Evolutionary conservation across 495 filamentous ascomycete genomes (phyloP), one percentile per base, ranked within the genome.

Genomic region (Aspergillus panamensis): DNA sequence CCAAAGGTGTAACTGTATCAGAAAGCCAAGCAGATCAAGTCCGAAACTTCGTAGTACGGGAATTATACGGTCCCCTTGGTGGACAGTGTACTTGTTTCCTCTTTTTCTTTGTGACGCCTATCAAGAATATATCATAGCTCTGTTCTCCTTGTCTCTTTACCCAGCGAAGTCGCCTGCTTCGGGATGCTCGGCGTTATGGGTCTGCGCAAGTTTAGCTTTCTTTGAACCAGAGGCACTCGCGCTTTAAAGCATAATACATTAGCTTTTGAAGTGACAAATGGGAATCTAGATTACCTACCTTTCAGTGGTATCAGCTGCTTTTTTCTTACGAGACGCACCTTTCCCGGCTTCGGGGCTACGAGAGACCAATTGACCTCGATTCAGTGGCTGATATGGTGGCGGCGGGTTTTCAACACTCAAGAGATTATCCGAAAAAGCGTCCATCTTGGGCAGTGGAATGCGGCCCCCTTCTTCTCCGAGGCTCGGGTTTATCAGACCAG

Each of bases 401-500:
- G 8, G 35, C 8, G 1, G 6, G 3, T 3, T 10, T 12, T 39
- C 35, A 39, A 39, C 35, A n/a, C 35, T 39, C 35, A 3, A 12
- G 8, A 39, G 35, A 3, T n/a, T n/a, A n/a, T 39, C 35, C 10
- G 35, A 3, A n/a, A 39, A 39, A n/a, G 6, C 3, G 35, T 13
- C 8, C 10, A 39, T 39, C 35, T 25, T 17, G 0, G 48, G 51
- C 1, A 58, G 10, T 13, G 47, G 21, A 35, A 64, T 33, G 8
- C 62, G 53, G 0, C 57, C 60, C 0, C 64, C 60, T 8, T 33
- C 47, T 48, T 56, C 63, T 0, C 63, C 59, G 40, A 31, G 19
- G 7, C 32, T 31, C 14, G 53, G 60, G 17, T 49, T 51, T 8
- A 55, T 58, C 20, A 65, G 37, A 13, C 62, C 58, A 25, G 59